Evolutionary conservation across 108 stramenopile genomes (phyloP), one percentile per base, ranked within the genome.

Genomic region (Cyclotella sp.): DNA sequence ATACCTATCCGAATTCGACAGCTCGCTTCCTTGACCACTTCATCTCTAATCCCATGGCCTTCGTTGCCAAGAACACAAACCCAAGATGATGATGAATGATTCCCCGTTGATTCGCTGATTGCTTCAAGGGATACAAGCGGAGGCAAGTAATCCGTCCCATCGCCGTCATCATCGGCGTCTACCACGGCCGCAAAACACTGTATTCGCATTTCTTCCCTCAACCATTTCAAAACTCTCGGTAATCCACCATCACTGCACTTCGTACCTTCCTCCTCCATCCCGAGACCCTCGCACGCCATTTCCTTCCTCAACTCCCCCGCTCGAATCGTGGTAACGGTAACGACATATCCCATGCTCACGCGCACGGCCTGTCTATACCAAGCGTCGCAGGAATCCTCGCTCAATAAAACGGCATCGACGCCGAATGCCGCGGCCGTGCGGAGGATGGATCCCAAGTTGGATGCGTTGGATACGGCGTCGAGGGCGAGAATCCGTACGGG

Each of bases 381-480:
- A 28, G 85, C 78, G 73, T 94, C 90, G 60, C 90, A 94, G 5
- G 76, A 90, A 68, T 91, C 88, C 22, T 89, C 78, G 52, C 90
- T 91, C 41, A 91, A 63, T 45, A 94, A 63, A 9, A 94, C 60
- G n/a, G 83, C 91, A 72, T 87, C 82, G 41, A 92, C 73, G 16
- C 83, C 85, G 70, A 92, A 90, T 9, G 91, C 93, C 13, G 90
- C 89, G 21, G 88, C 84, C 26, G 82, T 83, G 21, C 93, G 89
- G 66, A 91, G 82, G 57, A 92, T 87, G 54, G 91, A 87, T 12
- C 91, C 91, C 74, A 95, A 69, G 66, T 95, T 95, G 28, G 91
- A 87, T 24, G 88, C 79, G 70, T 95, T 89, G 68, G 83, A 90
- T 30, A 92, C 78, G 6, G 87, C 89, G 78, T 95, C 93, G 18